Base-by-base conservation (phyloP, 1,284 basidiomycete genomes). In the Cutaneotrichosporon cyanovorans region DNA sequence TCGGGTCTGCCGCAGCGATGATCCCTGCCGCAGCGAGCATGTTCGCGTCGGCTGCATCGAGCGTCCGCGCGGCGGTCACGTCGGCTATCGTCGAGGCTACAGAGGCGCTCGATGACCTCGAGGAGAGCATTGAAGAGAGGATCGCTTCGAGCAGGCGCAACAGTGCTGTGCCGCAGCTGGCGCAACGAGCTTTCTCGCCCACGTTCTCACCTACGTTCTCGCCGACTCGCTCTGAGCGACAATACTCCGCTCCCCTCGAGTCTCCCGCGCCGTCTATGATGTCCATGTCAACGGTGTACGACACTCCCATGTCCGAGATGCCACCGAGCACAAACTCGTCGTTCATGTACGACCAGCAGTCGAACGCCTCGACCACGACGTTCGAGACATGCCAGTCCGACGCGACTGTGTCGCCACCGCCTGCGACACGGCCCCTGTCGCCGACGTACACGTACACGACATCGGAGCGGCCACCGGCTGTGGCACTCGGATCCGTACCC, bases 31-130 rank as follows among this genome's bases (percentile, higher is more conserved):
- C 32, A 15, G 15, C 14, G 32, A 9, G 8, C 25, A 37, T 37
- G 10, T 22, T 34, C 15, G 42, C 42, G 10, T 37, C 42, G 2
- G 42, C 36, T 14, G 41, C 46, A 10, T 37, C 40, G 23, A 33
- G 41, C 22, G 40, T 40, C 20, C 33, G 25, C 18, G 35, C 37
- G 22, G 42, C 37, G 7, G 47, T 41, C 23, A 44, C n/a, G 19
- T 40, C 42, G 9, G 42, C 47, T 5, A 21, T 41, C n/a, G 36
- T 31, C 18, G 42, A 40, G 25, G 47, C 41, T 12, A 28, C 40
- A 20, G 42, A 40, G 19, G 37, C 42, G 32, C 42, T 44, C 28
- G 42, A 44, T 34, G 42, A 44, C 16, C 10, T 44, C 18, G 42
- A 44, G 15, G 42, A 37, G 16, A 37, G 22, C 19, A 37, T 44